These are phyloP conservation scores for Radiomyces spectabilis DNA, from an alignment of 192 early-diverging fungal genomes.

Conservation along the genomic window DNA sequence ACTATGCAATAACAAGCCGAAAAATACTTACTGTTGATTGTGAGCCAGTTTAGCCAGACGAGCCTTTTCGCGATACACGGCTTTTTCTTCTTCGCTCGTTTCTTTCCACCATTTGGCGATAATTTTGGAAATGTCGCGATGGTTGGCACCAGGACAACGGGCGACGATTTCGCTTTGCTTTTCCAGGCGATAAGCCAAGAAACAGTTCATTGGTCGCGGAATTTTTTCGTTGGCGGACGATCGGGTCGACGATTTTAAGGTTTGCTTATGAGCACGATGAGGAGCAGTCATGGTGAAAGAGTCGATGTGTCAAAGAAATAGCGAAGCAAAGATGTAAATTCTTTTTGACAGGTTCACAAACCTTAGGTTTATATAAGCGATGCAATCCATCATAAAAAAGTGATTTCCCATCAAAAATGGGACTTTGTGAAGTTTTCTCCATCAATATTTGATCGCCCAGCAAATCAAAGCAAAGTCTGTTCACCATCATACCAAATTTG, in stretches of 20 bases:
- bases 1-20: background rate
- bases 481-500: too few species aligned
- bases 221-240: background rate
- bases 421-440: too few species aligned
- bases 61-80: conserved; percentile 41
- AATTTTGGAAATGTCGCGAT: conserved; percentile 53
- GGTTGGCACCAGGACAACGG: conserved; percentile 40
- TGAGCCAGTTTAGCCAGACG: conserved; percentile 41
- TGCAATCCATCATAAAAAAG: too few species aligned
- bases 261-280: background rate
- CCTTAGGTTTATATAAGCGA: too few species aligned
- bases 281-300: background rate
- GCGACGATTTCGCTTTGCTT: conserved; percentile 47
- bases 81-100: conserved; percentile 40
- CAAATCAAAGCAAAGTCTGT: too few species aligned
- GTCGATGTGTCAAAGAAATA: too few species aligned
- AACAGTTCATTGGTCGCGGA: conserved; percentile 54
- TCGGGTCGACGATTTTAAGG: background rate
- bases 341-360: too few species aligned
- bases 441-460: too few species aligned
- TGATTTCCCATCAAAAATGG: too few species aligned
- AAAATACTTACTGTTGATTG: conserved; percentile 15
- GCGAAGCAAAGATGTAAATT: too few species aligned
- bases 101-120: conserved; percentile 54
- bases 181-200: conserved; percentile 52